phyloP scores from a whole-genome alignment of 805 yeast species.

The Suhomyces faveliae region DNA sequence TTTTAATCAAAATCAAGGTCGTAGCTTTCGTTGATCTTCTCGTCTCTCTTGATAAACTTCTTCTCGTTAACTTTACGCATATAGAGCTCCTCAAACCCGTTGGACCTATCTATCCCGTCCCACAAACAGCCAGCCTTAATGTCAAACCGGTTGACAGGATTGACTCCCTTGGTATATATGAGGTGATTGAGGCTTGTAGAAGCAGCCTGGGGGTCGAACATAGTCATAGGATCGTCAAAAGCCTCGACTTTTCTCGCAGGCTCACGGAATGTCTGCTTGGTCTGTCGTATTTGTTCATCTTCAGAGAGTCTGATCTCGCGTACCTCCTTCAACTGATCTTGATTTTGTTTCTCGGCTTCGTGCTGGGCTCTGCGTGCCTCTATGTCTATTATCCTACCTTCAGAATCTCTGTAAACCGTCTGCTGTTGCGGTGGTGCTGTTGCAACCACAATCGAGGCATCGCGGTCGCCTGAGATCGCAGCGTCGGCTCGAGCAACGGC shows the following conservation, averaged over 20 bases:
- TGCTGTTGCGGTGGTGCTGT: constrained; percentile 7
- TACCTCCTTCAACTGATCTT: constrained; percentile 13
- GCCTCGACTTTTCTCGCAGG: constrained; percentile 1
- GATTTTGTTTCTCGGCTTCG: constrained; percentile 20
- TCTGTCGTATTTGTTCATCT: constrained; percentile 35
- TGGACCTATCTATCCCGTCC: constrained; percentile 91
- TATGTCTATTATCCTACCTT: constrained; percentile 54
- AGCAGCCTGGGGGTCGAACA: constrained; percentile 36
- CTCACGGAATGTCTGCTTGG: constrained; percentile 26
- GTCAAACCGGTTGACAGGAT: constrained; percentile 69
- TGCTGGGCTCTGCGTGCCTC: constrained; percentile 23
- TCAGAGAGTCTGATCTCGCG: constrained; percentile 23
- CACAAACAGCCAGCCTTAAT: constrained; percentile 79
- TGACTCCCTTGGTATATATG: constrained; percentile 46
- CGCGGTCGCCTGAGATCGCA: neutral
- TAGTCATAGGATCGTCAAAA: constrained; percentile 62
- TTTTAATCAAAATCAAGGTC: constrained; percentile 6
- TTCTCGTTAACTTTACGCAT: constrained; percentile 38
- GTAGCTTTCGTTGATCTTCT: constrained; percentile 9
- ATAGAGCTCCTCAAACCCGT: constrained; percentile 76
- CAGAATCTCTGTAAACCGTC: constrained; percentile 60
- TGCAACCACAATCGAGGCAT: neutral
- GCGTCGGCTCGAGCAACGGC: neutral
- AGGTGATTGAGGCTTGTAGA: constrained; percentile 5
- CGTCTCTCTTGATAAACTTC: constrained; percentile 18